Percentiles rank a stretch among this genome's conserved stretches.
phyloP scores from a whole-genome alignment of 176 grass and related monocot species.

The Tillandsia fasciculata region DNA sequence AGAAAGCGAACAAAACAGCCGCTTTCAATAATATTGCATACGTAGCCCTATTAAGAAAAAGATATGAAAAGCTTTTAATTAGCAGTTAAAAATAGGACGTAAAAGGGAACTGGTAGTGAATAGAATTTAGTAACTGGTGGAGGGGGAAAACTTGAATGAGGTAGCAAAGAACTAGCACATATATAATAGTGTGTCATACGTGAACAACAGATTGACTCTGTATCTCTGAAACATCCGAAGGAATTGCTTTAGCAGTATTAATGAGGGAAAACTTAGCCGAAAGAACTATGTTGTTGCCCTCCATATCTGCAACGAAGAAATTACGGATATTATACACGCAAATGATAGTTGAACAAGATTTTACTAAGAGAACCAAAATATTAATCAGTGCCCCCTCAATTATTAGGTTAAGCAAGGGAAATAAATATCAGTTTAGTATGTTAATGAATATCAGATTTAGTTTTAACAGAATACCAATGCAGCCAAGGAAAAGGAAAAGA shows the following conservation, averaged over 20 bases:
- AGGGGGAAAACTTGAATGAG: not conserved
- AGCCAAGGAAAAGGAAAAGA: no score
- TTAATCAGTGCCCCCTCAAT: not conserved
- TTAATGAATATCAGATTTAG: not conserved
- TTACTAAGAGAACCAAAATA: not conserved
- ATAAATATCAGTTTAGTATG: no score
- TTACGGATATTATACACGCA: constrained; percentile 12
- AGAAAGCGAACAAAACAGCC: constrained; percentile 97
- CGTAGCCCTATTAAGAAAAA: constrained; percentile 59
- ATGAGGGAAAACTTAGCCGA: constrained; percentile 89
- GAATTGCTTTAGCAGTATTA: constrained; percentile 46
- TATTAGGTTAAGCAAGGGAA: not conserved
- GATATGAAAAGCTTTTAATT: constrained; percentile 12
- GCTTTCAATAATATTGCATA: constrained; percentile 90
- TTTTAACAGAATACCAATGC: not conserved
- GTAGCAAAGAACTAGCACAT: constrained; percentile 7
- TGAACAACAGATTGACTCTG: constrained; percentile 43
- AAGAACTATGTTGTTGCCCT: constrained; percentile 77
- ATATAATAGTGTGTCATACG: constrained; percentile 35
- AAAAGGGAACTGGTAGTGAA: not conserved
- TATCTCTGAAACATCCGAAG: constrained; percentile 60
- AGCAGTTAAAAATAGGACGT: not conserved
- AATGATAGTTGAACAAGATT: not conserved
- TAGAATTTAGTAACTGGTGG: not conserved
- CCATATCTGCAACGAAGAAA: constrained; percentile 48